Evolutionary conservation across 2,329 filamentous ascomycete genomes (phyloP), one percentile per base, ranked within the genome.

Genomic region (Byssothecium circinans): DNA sequence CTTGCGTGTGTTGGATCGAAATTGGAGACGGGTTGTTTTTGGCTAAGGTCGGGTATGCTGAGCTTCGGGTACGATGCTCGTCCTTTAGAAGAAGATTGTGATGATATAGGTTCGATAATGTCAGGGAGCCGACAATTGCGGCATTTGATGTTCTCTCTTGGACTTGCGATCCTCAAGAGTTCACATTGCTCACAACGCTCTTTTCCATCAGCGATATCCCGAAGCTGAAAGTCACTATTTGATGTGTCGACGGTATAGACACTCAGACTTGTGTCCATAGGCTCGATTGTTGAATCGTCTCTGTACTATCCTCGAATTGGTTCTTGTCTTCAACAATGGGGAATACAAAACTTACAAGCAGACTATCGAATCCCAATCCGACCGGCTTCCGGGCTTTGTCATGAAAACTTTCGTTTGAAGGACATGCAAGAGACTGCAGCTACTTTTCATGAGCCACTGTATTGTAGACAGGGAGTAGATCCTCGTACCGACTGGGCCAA

Each of bases 161-260:
- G 58, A 29, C 58, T 61, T 2, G 58, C 57, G 39, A 61, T 56
- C 6, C 49, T 45, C 58, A 53, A 65, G 2, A 67, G 37, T 23
- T 60, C 57, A 42, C 63, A 67, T 12, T 52, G 44, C n/a, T 61
- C 27, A 33, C 62, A 67, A 2, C 40, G 37, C 4, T 47, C 19
- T 14, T 45, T 36, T 11, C 49, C 37, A 17, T 50, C 30, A 35
- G 44, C 19, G 23, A 45, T 32, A 22, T 53, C 30, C 19, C 53
- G 54, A 8, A 50, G 41, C 17, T 52, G 19, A 10, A 55, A 53
- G 2, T 54, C 41, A 30, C 38, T 46, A 12, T 43, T 49, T 11
- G 50, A 47, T 27, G 37, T 29, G 19, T 52, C 55, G 4, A 55
- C 47, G 1, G 61, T 57, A 27, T 58, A 65, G 32, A 64, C 60